Conservation (phyloP, 176 grass and related monocot genomes). For the Aegilops bicornis region DNA sequence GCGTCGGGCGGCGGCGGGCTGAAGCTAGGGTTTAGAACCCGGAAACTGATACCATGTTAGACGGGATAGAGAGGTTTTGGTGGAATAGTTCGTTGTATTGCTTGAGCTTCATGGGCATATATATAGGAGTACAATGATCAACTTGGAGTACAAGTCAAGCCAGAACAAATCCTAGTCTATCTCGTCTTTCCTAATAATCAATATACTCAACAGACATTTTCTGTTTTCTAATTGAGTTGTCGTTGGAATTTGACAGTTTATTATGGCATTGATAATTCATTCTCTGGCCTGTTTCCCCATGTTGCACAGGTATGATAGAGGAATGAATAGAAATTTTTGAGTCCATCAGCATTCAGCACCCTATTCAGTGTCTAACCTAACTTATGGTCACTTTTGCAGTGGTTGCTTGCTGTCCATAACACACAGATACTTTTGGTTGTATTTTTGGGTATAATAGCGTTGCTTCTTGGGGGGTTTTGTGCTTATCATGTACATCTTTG, state of each 20-base stretch:
- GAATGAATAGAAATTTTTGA: neutral
- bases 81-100: too few relatives aligned
- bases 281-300: conserved; percentile 78
- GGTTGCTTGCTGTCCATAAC: conserved; percentile 80
- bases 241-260: conserved; percentile 60
- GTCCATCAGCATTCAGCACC: neutral
- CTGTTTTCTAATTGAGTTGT: conserved; percentile 12
- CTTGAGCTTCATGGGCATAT: too few relatives aligned
- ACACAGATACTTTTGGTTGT: conserved; percentile 88
- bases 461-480: conserved; percentile 91
- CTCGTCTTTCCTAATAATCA: too few relatives aligned
- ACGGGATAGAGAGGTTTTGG: too few relatives aligned
- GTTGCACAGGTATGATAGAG: conserved; percentile 66
- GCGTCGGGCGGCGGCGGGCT: too few relatives aligned
- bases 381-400: conserved; percentile 54
- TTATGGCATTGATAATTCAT: conserved; percentile 80
- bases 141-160: too few relatives aligned
- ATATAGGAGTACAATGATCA: too few relatives aligned
- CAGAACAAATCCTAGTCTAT: too few relatives aligned
- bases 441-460: conserved; percentile 82
- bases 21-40: too few relatives aligned
- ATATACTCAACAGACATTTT: neutral
- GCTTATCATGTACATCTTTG: conserved; percentile 90
- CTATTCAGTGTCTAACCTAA: conserved; percentile 3
- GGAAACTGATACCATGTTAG: too few relatives aligned